These are phyloP conservation scores for Exophiala sp. DNA, from an alignment of 2,329 filamentous ascomycete genomes.

Conservation along the genomic window DNA sequence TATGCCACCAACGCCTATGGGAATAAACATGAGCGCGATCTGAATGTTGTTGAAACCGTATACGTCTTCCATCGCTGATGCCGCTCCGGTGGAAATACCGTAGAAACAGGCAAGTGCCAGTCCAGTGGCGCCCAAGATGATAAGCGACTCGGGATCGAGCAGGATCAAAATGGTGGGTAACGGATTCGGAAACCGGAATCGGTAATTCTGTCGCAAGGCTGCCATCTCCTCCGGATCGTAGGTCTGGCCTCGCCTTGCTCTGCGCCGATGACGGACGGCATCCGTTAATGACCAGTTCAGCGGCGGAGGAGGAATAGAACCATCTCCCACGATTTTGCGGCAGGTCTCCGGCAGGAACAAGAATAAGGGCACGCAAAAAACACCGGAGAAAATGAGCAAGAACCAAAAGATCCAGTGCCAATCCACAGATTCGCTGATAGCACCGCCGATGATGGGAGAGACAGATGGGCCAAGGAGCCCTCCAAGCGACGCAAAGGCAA, in stretches of 20 bases:
- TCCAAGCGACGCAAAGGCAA: slow-evolving; percentile 43
- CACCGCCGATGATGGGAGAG: slow-evolving; percentile 47
- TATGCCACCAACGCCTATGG: slow-evolving; percentile 27
- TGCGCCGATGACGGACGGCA: slow-evolving; percentile 9
- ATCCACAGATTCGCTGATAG: slow-evolving; percentile 43
- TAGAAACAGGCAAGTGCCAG: slow-evolving; percentile 37
- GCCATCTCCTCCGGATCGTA: slow-evolving; percentile 2
- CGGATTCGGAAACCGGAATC: slow-evolving; percentile 35
- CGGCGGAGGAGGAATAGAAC: slow-evolving; percentile 10
- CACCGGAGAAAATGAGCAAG: slow-evolving; percentile 41
- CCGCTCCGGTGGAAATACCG: slow-evolving; percentile 40
- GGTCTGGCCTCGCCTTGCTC: not conserved
- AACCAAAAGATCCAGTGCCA: slow-evolving; percentile 53
- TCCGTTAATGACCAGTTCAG: slow-evolving; percentile 34
- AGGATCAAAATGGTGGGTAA: slow-evolving; percentile 35
- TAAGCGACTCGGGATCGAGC: slow-evolving; percentile 32
- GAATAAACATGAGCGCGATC: slow-evolving; percentile 35
- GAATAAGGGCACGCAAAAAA: slow-evolving; percentile 33
- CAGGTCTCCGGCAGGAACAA: slow-evolving; percentile 40
- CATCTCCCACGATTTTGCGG: slow-evolving; percentile 35
- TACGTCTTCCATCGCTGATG: slow-evolving; percentile 40
- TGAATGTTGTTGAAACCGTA: slow-evolving; percentile 46
- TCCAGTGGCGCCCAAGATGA: slow-evolving; percentile 29
- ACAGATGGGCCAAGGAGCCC: not conserved
- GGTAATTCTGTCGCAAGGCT: slow-evolving; percentile 7